These are phyloP conservation scores for Piper longum DNA, from an alignment of 164 flowering plant species.

Conservation along the genomic window DNA sequence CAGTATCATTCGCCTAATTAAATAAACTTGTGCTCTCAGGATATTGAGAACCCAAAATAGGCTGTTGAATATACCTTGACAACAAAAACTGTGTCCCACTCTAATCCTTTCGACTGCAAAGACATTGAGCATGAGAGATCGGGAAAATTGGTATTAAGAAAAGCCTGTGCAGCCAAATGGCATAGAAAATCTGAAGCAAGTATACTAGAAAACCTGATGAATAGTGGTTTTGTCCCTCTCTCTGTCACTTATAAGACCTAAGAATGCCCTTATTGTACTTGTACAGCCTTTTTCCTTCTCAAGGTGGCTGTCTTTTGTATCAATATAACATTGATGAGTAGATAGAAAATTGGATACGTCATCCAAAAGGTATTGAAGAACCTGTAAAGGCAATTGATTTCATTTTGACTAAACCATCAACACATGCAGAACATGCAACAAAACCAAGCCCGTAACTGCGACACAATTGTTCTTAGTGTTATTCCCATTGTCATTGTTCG, in stretches of 20 bases:
- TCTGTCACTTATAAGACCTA: constrained; percentile 53
- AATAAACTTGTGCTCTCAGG: background rate
- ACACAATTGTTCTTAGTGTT: no score
- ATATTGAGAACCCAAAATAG: background rate
- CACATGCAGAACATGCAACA: background rate
- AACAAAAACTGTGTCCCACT: constrained; percentile 92
- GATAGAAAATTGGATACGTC: constrained; percentile 75
- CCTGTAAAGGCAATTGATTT: constrained; percentile 23
- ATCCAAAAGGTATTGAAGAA: constrained; percentile 75
- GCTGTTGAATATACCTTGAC: constrained; percentile 48
- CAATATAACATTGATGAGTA: constrained; percentile 13
- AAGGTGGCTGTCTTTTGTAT: constrained; percentile 8
- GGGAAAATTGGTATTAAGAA: background rate
- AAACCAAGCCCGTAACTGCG: background rate
- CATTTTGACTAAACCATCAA: background rate
- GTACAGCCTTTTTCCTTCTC: constrained; percentile 41
- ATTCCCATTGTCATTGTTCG: no score
- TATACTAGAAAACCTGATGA: constrained; percentile 99
- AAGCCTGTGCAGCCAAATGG: background rate
- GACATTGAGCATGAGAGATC: background rate
- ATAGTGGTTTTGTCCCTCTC: constrained; percentile 83
- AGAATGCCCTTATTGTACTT: constrained; percentile 42
- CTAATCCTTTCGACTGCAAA: constrained; percentile 92
- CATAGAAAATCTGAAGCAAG: background rate
- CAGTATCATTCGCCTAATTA: constrained; percentile 76